phyloP scores from a whole-genome alignment of 1,284 basidiomycete species.

The Trichosporon coremiiforme region DNA sequence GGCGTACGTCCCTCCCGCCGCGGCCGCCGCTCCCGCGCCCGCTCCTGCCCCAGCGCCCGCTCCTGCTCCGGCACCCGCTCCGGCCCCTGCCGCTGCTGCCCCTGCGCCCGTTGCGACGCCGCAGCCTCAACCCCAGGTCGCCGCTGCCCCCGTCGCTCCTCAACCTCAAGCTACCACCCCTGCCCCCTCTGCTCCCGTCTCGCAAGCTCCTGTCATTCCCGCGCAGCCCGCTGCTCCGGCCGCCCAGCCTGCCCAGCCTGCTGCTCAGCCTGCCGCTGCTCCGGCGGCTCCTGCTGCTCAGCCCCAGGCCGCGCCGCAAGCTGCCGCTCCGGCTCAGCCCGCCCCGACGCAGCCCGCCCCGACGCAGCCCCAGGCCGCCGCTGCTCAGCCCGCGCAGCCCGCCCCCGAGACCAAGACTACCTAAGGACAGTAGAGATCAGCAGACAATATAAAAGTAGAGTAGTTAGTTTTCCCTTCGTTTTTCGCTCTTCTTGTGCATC shows the following conservation, averaged over 20 bases:
- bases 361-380: no score
- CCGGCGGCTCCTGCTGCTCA: conserved; percentile 5
- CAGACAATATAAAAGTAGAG: conserved; percentile 6
- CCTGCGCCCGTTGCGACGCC: background rate
- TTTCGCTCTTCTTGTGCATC: conserved; percentile 1
- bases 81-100: no score
- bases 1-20: conserved; percentile 27
- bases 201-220: background rate
- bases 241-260: conserved; percentile 1
- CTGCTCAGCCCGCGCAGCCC: background rate
- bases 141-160: no score
- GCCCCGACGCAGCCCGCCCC: no score
- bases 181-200: background rate
- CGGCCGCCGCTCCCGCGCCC: conserved; percentile 3
- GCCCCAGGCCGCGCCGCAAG: background rate
- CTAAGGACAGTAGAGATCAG: conserved; percentile 1
- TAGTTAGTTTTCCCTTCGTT: background rate
- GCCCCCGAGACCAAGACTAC: conserved; percentile 12
- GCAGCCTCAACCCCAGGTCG: conserved; percentile 19
- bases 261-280: background rate
- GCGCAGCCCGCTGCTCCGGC: conserved; percentile 35
- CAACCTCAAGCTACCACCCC: conserved; percentile 12
- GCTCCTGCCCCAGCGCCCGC: conserved; percentile 21
- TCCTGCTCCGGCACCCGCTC: background rate
- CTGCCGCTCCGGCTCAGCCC: background rate